Evolutionary conservation across 2,329 filamentous ascomycete species (phyloP), one percentile per base, ranked within the genome.

Genomic region (Colletotrichum sidae): DNA sequence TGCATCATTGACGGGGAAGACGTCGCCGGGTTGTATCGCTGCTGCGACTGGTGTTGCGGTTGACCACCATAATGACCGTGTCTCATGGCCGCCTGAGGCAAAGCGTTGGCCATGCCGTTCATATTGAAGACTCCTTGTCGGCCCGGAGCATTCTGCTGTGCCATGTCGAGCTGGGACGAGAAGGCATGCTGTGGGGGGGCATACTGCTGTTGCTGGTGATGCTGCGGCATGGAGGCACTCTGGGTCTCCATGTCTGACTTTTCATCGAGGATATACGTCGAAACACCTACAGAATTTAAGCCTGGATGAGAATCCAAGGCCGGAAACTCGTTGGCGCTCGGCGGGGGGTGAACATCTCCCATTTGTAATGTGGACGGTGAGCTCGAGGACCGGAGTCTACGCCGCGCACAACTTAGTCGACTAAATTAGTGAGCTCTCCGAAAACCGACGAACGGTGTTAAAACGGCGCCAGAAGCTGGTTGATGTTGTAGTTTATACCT

Each of bases 91-190:
- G 74, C 66, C 39, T 78, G 77, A 0, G 84, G 83, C 37, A 86
- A 74, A 53, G 81, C 73, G 67, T 76, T 79, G 37, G 75, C 74
- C 77, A 87, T 79, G 13, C 75, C 68, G 17, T 70, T 73, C 83
- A 86, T 84, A 69, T 82, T 83, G 72, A 83, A 86, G 8, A 78
- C 74, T 5, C 77, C 75, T 38, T 72, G 69, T 45, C 75, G 75
- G 69, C 12, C 71, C 70, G 69, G 56, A 39, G 64, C 50, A 15
- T 70, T 67, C 42, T 75, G 72, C 25, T 65, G 57, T 49, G 75
- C 68, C 77, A 83, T 81, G 59, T 82, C 79, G 68, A 80, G 75
- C 60, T 84, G 82, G 37, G 75, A 72, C 15, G 77, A 73, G 68
- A 81, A 83, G 3, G 77, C 71, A 72, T 81, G 77, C 59, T 79